Base-by-base conservation (phyloP, 2,329 filamentous ascomycete species). In the Ophiosphaerella narmari region DNA sequence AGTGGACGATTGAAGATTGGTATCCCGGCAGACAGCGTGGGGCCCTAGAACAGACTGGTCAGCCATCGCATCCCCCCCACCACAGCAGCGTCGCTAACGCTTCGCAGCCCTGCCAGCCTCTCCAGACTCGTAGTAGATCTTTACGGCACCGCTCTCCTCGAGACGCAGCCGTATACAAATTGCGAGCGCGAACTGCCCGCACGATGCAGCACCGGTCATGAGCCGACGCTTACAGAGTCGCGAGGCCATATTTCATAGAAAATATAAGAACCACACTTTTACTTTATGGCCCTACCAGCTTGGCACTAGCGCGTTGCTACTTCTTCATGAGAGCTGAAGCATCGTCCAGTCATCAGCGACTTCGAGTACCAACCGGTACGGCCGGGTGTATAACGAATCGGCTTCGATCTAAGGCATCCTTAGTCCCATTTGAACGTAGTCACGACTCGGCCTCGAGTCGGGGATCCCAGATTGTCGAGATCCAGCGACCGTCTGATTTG, bases 181-280 rank as follows among this genome's bases (percentile, higher is more conserved):
- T 48, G 54, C 56, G 47, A 52, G 49, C 46, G 49, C 54, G 46
- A 52, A 52, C 35, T 43, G 43, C 51, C 40, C 29, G 47, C 52
- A 29, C 48, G 57, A 50, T 53, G 53, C 43, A 47, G 54, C 50
- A 50, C 4, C 18, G 7, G 16, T 43, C 48, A 50, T 42, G 16
- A 34, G 42, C 46, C 46, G 54, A 66, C 63, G 66, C 63, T 63
- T 64, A 60, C 46, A 57, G 51, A 57, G 57, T 43, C 54, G 59
- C 65, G 57, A 55, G 53, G 54, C 51, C 46, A 47, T 65, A 68
- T 60, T 21, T 60, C 52, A 43, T 63, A 64, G 59, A 60, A 26
- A 66, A 65, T 60, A 54, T 59, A 66, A 63, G 61, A 64, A 45
- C 59, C 54, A 65, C 50, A 58, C 56, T 50, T 50, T 55, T 36